These are phyloP conservation scores for Flaveria ramosissima DNA, from an alignment of 129 eudicot species.

Conservation along the genomic window DNA sequence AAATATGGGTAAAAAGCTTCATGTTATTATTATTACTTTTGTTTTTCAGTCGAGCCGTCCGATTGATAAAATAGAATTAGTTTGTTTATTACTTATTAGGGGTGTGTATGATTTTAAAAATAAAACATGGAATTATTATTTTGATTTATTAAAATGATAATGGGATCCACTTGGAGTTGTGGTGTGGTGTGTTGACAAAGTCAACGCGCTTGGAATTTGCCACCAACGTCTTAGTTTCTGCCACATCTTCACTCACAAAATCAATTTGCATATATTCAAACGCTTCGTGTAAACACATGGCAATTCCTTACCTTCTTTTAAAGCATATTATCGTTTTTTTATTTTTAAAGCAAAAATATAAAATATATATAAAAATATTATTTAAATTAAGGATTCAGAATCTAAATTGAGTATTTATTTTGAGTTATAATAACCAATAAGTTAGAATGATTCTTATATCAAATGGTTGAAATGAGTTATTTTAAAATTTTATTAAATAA, in stretches of 20 bases:
- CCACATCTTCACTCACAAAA: slow-evolving; percentile 15
- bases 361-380: background rate
- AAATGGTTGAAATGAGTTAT: too few relatives aligned
- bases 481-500: too few relatives aligned
- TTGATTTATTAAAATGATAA: background rate
- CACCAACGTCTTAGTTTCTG: slow-evolving; percentile 35
- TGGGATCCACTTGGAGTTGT: slow-evolving; percentile 29
- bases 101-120: slow-evolving; percentile 10
- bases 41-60: too few relatives aligned
- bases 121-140: slow-evolving; percentile 15
- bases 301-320: background rate
- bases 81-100: too few relatives aligned
- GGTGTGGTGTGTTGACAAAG: slow-evolving; percentile 39
- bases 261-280: background rate
- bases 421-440: too few relatives aligned
- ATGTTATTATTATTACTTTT: too few relatives aligned
- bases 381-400: too few relatives aligned
- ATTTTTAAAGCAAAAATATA: background rate
- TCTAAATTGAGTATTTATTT: too few relatives aligned
- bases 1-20: too few relatives aligned
- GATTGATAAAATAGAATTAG: too few relatives aligned
- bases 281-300: slow-evolving; percentile 25
- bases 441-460: too few relatives aligned
- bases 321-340: background rate
- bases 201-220: slow-evolving; percentile 33